Conservation (phyloP, 208 protist species). For the Leishmania lainsoni region DNA sequence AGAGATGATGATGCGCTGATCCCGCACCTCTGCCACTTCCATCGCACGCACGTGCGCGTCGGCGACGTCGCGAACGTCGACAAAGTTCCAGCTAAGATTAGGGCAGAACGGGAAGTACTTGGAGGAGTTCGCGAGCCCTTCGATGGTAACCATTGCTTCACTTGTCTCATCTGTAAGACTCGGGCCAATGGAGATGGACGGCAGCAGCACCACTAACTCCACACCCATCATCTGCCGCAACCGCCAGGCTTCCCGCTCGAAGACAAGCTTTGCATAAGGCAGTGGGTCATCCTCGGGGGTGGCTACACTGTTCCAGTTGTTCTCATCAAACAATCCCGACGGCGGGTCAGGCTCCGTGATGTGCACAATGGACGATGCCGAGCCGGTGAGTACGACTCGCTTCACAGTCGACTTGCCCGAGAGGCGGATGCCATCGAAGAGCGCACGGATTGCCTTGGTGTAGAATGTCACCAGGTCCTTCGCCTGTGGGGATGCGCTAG, state of each 20-base stretch:
- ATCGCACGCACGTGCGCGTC: slow-evolving; percentile 85
- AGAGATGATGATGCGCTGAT: slow-evolving; percentile 87
- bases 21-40: slow-evolving; percentile 65
- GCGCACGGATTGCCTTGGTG: slow-evolving; percentile 74
- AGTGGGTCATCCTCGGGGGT: slow-evolving; percentile 71
- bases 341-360: slow-evolving; percentile 68
- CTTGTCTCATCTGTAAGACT: slow-evolving; percentile 83
- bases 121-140: slow-evolving; percentile 70
- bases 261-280: slow-evolving; percentile 78
- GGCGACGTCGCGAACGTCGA: slow-evolving; percentile 89
- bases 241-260: slow-evolving; percentile 90
- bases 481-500: slow-evolving; percentile 32
- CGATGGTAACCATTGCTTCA: slow-evolving; percentile 77
- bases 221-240: slow-evolving; percentile 89
- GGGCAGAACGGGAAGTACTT: slow-evolving; percentile 80
- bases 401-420: slow-evolving; percentile 82
- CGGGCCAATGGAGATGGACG: slow-evolving; percentile 83
- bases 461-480: slow-evolving; percentile 64
- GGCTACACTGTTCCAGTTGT: slow-evolving; percentile 77
- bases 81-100: slow-evolving; percentile 90
- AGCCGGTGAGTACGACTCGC: slow-evolving; percentile 84
- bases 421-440: slow-evolving; percentile 87
- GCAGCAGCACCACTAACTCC: slow-evolving; percentile 87
- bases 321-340: slow-evolving; percentile 77
- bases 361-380: slow-evolving; percentile 80